Base-by-base conservation (phyloP, 108 stramenopile species). In the Parietichytrium sp. region DNA sequence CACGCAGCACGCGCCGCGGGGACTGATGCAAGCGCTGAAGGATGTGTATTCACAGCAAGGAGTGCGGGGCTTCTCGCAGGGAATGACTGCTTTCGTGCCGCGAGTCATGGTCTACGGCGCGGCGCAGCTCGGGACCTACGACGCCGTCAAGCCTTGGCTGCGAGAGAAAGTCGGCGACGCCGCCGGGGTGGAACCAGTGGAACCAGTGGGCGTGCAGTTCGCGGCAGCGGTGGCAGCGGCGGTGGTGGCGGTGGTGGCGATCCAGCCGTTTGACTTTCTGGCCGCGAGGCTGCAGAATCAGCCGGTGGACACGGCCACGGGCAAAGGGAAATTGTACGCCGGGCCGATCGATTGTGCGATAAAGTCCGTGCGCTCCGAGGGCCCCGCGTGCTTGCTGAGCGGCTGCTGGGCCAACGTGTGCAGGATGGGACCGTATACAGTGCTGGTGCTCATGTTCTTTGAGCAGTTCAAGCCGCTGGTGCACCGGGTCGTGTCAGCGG, bases 111-210 rank as follows among this genome's bases (percentile, higher is more conserved):
- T 72, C 13, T 72, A 72, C 20, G 61, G 61, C 20, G 61, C 61
- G 10, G 61, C 61, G 38, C 61, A 72, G 61, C 61, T 72, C 10
- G 61, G 61, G 23, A 42, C 45, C 61, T 72, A 72, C 42, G 61
- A 72, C 45, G 15, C 45, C 20, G 61, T 72, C 2, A 72, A 72
- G 61, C n/a, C n/a, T n/a, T n/a, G n/a, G n/a, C n/a, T n/a, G n/a
- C n/a, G n/a, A n/a, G n/a, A n/a, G n/a, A n/a, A n/a, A n/a, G n/a
- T n/a, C n/a, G 13, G 38, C 42, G 20, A 72, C 33, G 45, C 10
- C 33, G 10, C 45, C 20, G 61, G 61, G 13, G 23, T 72, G 10
- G 3, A 45, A 10, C n/a, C n/a, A n/a, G n/a, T n/a, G n/a, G 61
- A 72, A 20, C 38, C 38, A 10, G 38, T 42, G 0, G 15, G 36